Conservation (phyloP, 2,329 filamentous ascomycete genomes). For the Arthroderma sp. region DNA sequence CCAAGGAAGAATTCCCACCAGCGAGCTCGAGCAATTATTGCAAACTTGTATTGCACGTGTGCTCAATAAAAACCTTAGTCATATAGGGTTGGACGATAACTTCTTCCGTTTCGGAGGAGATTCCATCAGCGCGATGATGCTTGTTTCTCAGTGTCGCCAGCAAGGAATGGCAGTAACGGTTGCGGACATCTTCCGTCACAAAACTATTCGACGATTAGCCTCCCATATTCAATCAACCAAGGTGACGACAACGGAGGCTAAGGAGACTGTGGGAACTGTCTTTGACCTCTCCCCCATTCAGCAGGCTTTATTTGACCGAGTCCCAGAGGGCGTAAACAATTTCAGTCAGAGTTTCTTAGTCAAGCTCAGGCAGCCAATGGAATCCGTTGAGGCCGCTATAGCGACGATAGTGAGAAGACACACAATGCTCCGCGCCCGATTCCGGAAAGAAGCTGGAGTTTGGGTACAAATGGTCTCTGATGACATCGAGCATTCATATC, state of each 20-base stretch:
- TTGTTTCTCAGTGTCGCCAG: constrained; percentile 6
- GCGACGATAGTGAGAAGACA: neutral
- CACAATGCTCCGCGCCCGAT: constrained; percentile 1
- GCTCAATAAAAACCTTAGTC: too few species aligned
- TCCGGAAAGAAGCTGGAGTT: neutral
- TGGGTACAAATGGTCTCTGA: constrained; percentile 14
- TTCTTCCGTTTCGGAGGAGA: too few species aligned
- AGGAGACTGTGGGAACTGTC: constrained; percentile 16
- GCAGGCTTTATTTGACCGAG: constrained; percentile 25
- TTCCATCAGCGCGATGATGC: constrained; percentile 9
- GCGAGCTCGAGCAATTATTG: too few species aligned
- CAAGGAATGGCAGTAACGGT: neutral
- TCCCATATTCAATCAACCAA: neutral
- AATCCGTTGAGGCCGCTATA: neutral
- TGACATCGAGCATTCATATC: constrained; percentile 18
- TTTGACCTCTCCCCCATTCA: constrained; percentile 31
- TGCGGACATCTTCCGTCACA: neutral
- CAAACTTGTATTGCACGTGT: too few species aligned
- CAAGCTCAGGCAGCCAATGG: neutral
- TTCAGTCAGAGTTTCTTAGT: constrained; percentile 3
- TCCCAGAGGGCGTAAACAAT: constrained; percentile 10
- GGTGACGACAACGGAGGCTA: constrained; percentile 9
- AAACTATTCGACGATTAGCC: neutral
- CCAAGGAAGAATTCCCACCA: too few species aligned
- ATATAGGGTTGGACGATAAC: too few species aligned